These are phyloP conservation scores for Cryptosporidium baileyi DNA, from an alignment of 169 alveolate genomes.

Conservation along the genomic window DNA sequence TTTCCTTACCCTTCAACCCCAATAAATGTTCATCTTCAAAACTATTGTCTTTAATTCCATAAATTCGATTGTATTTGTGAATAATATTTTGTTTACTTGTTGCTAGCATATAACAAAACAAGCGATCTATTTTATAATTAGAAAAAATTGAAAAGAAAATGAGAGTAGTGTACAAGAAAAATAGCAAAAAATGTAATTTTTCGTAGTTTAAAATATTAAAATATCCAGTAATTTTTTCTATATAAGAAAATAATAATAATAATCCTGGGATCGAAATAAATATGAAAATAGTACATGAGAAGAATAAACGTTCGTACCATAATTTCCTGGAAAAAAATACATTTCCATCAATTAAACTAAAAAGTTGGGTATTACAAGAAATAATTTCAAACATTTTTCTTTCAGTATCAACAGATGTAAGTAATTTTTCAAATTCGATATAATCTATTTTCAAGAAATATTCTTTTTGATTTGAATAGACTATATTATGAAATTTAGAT, in stretches of 20 bases:
- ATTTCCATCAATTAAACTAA: background rate
- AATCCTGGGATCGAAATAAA: background rate
- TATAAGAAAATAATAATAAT: background rate
- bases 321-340: background rate
- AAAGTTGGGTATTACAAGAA: background rate
- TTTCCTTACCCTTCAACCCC: background rate
- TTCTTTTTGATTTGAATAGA: background rate
- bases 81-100: background rate
- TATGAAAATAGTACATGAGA: background rate
- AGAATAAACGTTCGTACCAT: background rate
- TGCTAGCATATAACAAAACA: background rate
- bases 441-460: conserved; percentile 8
- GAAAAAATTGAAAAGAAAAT: background rate
- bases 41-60: background rate
- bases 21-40: background rate
- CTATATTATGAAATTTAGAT: background rate
- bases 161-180: background rate
- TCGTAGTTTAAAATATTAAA: background rate
- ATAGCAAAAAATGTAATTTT: background rate
- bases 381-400: background rate
- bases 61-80: background rate
- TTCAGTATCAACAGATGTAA: conserved; percentile 5
- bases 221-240: background rate
- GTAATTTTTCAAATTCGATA: conserved; percentile 21
- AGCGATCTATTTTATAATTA: conserved; percentile 12